Base-by-base conservation (phyloP, 768 basidiomycete genomes). In the Agrocybe pediades region DNA sequence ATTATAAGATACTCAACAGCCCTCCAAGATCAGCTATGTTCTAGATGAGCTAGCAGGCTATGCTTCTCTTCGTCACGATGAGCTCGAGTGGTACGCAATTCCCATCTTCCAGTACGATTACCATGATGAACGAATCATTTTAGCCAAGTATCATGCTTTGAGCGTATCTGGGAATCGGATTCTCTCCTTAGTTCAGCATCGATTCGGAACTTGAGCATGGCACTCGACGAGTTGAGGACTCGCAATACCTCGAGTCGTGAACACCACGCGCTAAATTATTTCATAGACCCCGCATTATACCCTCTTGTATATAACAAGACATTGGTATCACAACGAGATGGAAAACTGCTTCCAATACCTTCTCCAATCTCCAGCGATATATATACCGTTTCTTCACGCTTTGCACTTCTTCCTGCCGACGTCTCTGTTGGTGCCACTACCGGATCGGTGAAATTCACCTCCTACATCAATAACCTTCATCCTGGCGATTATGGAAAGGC, bases 401-500 rank as follows among this genome's bases (percentile, higher is more conserved):
- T 74, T 55, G 65, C 76, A 6, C 64, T 73, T 33, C 67, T 84
- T n/a, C 81, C 81, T 15, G 71, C 80, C 6, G 70, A 75, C 27
- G 70, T 79, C 17, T 63, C 55, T 36, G 62, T 81, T 11, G 71
- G 74, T 9, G 41, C 62, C 6, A 47, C 66, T 9, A 68, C 69
- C 13, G 47, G 49, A 3, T 63, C 64, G 2, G 63, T 64, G 16
- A 65, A 64, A 52, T 74, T 79, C 47, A 55, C 67, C 8, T 78
- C 79, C 2, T 84, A 84, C 63, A 82, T 84, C 69, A 83, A 82
- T 62, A 80, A 81, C 53, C 63, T 84, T 19, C 64, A 81, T 53
- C 77, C 74, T 6, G 56, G 61, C 3, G 40, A 49, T 13, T 57
- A 72, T 49, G 41, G 36, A 15, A 23, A 55, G 16, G 62, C 74